Base-by-base conservation (phyloP, 768 basidiomycete genomes). In the Trametes cingulata region DNA sequence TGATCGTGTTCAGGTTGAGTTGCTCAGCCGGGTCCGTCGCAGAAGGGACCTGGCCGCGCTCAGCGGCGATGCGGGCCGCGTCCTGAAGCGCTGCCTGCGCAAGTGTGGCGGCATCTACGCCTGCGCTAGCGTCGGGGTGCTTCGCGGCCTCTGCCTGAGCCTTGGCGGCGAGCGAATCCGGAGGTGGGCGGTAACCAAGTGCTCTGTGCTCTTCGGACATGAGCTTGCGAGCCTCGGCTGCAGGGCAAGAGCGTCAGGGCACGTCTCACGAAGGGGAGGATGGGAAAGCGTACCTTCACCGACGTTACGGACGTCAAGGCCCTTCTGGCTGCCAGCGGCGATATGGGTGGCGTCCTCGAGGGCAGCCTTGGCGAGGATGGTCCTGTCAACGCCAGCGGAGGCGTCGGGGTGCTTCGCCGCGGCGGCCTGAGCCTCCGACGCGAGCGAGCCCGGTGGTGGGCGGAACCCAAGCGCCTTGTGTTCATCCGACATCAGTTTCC, bases 171-270 rank as follows among this genome's bases (percentile, higher is more conserved):
- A 75, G 69, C 22, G 73, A 74, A 35, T 71, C 74, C 13, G 70
- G 62, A 13, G 74, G 74, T 1, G 75, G 75, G 4, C 71, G 72
- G 59, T 74, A 75, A 5, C 75, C 75, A 17, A 76, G 65, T 0
- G 72, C 71, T 42, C 71, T 72, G 67, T 75, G 75, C 58, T 76
- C 75, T 22, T 69, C 68, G 2, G 73, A 74, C 73, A 74, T 72
- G 53, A 75, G 54, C 52, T 68, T 73, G 36, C 69, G 67, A n/a
- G 74, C 73, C 39, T 75, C 73, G 12, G 62, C 68, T 69, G 47
- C 13, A n/a, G 15, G 27, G 7, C 47, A 10, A n/a, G 13, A 17
- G 7, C 6, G 19, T 15, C 8, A 15, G 10, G 29, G 29, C 20
- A 24, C 52, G n/a, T n/a, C 41, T 2, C 22, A 12, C 15, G 20